Evolutionary conservation across 2,329 filamentous ascomycete genomes (phyloP), one percentile per base, ranked within the genome.

Genomic region (Talaromyces sp.): DNA sequence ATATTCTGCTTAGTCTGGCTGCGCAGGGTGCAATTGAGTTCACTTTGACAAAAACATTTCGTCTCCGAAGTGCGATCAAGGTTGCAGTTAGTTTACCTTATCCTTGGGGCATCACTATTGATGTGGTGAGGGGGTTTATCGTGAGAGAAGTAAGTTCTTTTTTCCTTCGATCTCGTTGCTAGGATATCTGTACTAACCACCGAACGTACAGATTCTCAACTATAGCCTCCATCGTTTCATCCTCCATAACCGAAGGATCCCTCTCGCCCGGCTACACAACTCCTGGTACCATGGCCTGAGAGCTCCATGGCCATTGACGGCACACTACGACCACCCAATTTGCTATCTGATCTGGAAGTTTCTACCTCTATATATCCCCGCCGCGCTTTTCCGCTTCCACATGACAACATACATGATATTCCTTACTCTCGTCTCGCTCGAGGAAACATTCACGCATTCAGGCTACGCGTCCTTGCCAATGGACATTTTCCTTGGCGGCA

Each of bases 181-280:
- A 47, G 22, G 36, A 27, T 28, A 19, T 58, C 25, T 15, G 42
- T 28, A 33, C 51, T 22, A 13, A 56, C 60, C 25, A 28, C 4
- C 44, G 36, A 36, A 39, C 36, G 36, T 39, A 39, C 60, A 76
- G 73, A 61, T 71, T 33, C 54, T 73, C 4, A 63, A 66, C 61
- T 96, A 96, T 73, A 83, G 86, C 67, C 81, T 91, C 66, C 92
- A 96, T 76, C 87, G 89, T 57, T 84, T 84, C 69, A 62, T 88
- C 28, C 82, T 96, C 9, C 92, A 96, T 75, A 81, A 57, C 79
- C 85, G 71, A 63, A 69, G 55, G 57, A 67, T 58, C 81, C 79
- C 70, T 77, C 78, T 68, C 86, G 91, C 75, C 74, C 79, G 65
- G 36, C 65, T 75, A 70, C 85, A 88, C 67, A 64, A 74, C 22